Percentiles rank a stretch among this genome's conserved stretches.
These are phyloP conservation scores for Cercospora sp. DNA, from an alignment of 2,329 filamentous ascomycete species.

Conservation along the genomic window DNA sequence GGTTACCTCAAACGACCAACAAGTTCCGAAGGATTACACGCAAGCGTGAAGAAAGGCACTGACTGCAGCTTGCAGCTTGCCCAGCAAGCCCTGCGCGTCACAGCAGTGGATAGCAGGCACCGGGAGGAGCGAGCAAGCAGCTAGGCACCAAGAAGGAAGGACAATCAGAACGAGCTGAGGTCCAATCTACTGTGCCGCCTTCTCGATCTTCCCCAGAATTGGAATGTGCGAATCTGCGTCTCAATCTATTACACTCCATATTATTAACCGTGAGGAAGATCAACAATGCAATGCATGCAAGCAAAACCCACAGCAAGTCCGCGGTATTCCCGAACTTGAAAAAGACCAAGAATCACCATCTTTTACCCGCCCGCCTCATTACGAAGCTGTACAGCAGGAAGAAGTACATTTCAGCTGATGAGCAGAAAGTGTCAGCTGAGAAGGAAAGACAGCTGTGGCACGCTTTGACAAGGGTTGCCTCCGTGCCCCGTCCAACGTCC, in stretches of 20 bases:
- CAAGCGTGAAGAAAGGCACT: not conserved
- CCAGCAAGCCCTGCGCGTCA: not conserved
- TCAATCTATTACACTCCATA: not conserved
- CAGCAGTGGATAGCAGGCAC: not conserved
- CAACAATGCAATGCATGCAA: not conserved
- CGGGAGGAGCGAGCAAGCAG: not conserved
- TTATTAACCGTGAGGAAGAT: not conserved
- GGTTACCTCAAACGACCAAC: not conserved
- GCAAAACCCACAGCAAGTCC: not conserved
- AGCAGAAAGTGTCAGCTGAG: no score
- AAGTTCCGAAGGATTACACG: not conserved
- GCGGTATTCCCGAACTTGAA: not conserved
- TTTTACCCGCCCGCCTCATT: not conserved
- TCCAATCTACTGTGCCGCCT: not conserved
- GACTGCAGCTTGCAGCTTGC: not conserved
- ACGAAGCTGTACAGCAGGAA: not conserved
- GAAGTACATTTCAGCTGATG: not conserved
- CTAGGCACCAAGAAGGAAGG: not conserved
- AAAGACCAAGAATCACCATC: no score
- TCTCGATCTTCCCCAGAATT: not conserved
- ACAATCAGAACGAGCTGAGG: not conserved
- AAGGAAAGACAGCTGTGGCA: no score
- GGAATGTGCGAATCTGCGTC: not conserved
- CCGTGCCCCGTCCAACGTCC: not conserved
- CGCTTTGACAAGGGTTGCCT: not conserved